Percentiles rank a stretch among this genome's conserved stretches.
phyloP scores from a whole-genome alignment of 768 basidiomycete genomes.

The Termitomyces sp. region DNA sequence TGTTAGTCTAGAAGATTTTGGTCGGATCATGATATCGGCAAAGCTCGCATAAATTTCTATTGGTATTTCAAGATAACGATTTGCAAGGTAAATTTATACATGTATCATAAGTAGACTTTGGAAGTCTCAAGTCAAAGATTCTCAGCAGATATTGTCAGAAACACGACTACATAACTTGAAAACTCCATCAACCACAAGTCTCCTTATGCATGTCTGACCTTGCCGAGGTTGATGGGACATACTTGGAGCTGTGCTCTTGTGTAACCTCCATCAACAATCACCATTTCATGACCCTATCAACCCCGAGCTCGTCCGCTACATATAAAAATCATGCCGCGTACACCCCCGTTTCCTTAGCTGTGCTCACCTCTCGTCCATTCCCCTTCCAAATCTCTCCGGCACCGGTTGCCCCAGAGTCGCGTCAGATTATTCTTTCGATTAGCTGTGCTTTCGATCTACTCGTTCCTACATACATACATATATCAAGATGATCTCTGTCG shows the following conservation, averaged over 20 bases:
- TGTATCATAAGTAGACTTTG: no score
- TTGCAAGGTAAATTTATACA: no score
- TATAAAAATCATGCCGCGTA: conserved; percentile 5
- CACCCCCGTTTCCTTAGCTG: conserved; percentile 11
- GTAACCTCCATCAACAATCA: neutral
- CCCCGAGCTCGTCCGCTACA: neutral
- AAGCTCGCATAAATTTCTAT: conserved; percentile 36
- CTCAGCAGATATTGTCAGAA: neutral
- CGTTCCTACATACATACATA: neutral
- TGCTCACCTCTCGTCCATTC: conserved; percentile 12
- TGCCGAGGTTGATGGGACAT: neutral
- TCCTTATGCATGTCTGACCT: no score
- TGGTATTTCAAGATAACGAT: no score
- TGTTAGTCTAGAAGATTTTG: conserved; percentile 66
- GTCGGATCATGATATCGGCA: conserved; percentile 67
- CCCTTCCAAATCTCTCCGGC: conserved; percentile 14
- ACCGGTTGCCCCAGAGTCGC: conserved; percentile 18
- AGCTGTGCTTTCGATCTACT: conserved; percentile 15
- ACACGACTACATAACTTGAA: neutral
- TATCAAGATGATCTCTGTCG: conserved; percentile 13
- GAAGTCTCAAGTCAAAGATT: neutral
- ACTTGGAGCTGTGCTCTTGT: neutral
- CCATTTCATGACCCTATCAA: conserved; percentile 2
- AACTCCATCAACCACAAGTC: neutral
- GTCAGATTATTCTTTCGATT: conserved; percentile 1